Conservation (phyloP, 2,329 filamentous ascomycete genomes). For the Fusarium compactum region DNA sequence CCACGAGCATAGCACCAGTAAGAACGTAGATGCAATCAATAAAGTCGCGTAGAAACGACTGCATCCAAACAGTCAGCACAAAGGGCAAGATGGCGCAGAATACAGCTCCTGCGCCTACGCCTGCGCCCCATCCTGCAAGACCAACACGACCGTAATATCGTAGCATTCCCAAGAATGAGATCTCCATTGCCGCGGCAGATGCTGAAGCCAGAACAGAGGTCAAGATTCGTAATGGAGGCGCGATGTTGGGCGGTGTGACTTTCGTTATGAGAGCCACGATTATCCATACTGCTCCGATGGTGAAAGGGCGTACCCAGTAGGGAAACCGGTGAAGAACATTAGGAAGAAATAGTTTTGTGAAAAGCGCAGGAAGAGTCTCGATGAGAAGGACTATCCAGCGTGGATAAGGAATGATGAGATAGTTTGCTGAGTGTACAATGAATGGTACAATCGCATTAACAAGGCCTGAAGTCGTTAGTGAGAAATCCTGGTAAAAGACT, state of each 20-base stretch:
- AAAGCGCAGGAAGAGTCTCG: conserved; percentile 49
- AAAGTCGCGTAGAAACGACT: conserved; percentile 46
- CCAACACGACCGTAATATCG: conserved; percentile 49
- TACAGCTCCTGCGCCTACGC: conserved; percentile 49
- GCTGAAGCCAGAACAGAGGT: conserved; percentile 48
- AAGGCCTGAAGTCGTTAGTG: conserved; percentile 46
- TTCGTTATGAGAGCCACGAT: conserved; percentile 46
- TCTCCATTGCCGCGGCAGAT: conserved; percentile 49
- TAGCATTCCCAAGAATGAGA: conserved; percentile 50
- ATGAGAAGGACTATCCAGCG: conserved; percentile 50
- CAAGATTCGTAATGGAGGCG: conserved; percentile 47
- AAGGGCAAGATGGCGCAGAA: conserved; percentile 49
- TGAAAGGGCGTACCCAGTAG: conserved; percentile 47
- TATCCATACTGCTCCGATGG: conserved; percentile 48
- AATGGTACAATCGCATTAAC: conserved; percentile 48
- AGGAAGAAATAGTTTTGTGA: conserved; percentile 48
- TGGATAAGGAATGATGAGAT: conserved; percentile 53
- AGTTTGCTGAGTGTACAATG: conserved; percentile 51
- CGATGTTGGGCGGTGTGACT: conserved; percentile 51
- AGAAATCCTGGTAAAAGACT: neutral
- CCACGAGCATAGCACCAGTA: conserved; percentile 44
- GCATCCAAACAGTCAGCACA: conserved; percentile 46
- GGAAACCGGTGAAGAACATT: conserved; percentile 47
- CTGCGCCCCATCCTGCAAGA: conserved; percentile 53
- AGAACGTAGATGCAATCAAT: conserved; percentile 47